Base-by-base conservation (phyloP, 139 green algal genomes). In the Chlamydomonas urium region DNA sequence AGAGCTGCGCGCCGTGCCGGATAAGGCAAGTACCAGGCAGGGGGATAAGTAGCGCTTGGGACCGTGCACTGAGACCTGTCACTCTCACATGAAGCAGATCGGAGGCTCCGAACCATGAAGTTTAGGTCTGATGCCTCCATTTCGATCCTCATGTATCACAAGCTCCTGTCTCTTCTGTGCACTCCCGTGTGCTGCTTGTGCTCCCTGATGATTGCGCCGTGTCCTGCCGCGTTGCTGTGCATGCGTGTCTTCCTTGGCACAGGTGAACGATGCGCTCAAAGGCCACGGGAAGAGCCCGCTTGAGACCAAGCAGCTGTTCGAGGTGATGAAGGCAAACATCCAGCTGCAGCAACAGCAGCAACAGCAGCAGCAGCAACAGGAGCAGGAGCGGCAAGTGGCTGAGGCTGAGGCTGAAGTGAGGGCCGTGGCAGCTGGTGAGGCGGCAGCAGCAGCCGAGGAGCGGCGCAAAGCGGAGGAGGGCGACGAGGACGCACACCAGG, bases 1-100 rank as follows among this genome's bases (percentile, higher is more conserved):
- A 48, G 76, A 82, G 71, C 33, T 38, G 42, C 56, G 71, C 2
- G 62, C 68, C 8, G 23, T 67, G 38, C 71, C 38, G 19, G 76
- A 72, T 23, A 10, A 35, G 58, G 58, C 69, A 53, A 17, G 10
- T 53, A 53, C 14, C 17, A 53, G 42, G 17, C 14, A 17, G 14
- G 42, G 42, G 10, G 42, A 10, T 53, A 17, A 10, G 14, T 17
- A n/a, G 42, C 17, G 42, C 42, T 53, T 10, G 42, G 42, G 14
- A 53, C 42, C 17, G 42, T 53, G 42, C 17, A 17, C 17, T 53
- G 42, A n/a, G 42, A n/a, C 17, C 10, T 53, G 42, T 17, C 42
- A 53, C n/a, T n/a, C n/a, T n/a, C n/a, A n/a, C n/a, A n/a, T n/a
- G n/a, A n/a, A n/a, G n/a, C n/a, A n/a, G n/a, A n/a, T n/a, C n/a